These are phyloP conservation scores for Bondarzewia mesenterica DNA, from an alignment of 1,284 basidiomycete species.

Conservation along the genomic window DNA sequence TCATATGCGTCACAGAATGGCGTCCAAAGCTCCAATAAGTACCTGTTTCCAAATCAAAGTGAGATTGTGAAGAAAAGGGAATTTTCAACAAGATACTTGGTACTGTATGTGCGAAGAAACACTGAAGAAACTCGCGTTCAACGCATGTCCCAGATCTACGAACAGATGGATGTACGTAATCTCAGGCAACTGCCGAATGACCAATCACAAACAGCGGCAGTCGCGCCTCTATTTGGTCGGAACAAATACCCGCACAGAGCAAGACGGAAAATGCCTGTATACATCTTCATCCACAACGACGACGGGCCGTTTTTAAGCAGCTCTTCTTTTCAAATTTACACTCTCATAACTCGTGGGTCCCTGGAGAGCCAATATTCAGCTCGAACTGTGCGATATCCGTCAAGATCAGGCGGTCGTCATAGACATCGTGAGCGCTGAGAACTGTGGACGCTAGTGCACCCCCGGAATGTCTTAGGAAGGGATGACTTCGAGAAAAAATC, in stretches of 20 bases:
- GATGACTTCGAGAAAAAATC: slow-evolving; percentile 5
- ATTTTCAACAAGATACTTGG: too few relatives aligned
- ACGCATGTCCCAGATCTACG: too few relatives aligned
- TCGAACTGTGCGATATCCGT: slow-evolving; percentile 12
- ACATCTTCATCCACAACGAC: slow-evolving; percentile 7
- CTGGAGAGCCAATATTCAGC: slow-evolving; percentile 5
- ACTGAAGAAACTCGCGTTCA: too few relatives aligned
- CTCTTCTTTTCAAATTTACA: not conserved
- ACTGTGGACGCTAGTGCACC: not conserved
- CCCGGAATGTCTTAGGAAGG: not conserved
- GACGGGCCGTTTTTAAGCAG: not conserved
- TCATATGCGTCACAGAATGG: too few relatives aligned
- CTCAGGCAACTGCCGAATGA: too few relatives aligned
- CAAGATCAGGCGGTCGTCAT: slow-evolving; percentile 9
- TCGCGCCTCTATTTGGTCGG: slow-evolving; percentile 11
- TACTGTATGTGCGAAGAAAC: too few relatives aligned
- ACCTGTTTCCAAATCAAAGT: too few relatives aligned
- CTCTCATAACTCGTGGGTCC: slow-evolving; percentile 1
- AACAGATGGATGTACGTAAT: too few relatives aligned
- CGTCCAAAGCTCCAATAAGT: too few relatives aligned
- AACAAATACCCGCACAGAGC: slow-evolving; percentile 11
- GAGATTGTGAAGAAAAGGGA: too few relatives aligned
- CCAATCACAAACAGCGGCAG: not conserved
- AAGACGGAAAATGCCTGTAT: slow-evolving; percentile 12
- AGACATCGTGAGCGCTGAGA: not conserved